Evolutionary conservation across 1,284 basidiomycete genomes (phyloP).

Genomic region (Grifola frondosa): DNA sequence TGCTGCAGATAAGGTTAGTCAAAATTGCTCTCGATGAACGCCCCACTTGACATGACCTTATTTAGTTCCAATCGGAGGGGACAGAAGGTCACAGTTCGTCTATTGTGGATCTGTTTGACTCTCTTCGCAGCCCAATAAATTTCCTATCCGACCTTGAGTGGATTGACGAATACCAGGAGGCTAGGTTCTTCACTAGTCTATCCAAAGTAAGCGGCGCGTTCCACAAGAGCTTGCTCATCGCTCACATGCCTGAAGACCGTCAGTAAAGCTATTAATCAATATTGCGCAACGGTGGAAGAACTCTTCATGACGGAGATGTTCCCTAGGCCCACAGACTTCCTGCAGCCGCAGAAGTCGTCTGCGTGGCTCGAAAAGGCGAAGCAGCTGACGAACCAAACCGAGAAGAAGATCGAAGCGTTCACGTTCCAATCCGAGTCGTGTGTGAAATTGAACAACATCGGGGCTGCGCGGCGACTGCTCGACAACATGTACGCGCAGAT

Average conservation of each 20-base stretch:
- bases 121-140: conserved; percentile 85
- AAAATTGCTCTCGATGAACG: not conserved
- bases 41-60: not conserved
- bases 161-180: conserved; percentile 88
- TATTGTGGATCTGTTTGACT: conserved; percentile 95
- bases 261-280: conserved; percentile 90
- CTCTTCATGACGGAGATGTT: conserved; percentile 95
- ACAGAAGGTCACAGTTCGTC: conserved; percentile 90
- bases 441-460: conserved; percentile 97
- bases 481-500: conserved; percentile 94
- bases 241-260: conserved; percentile 61
- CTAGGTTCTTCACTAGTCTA: conserved; percentile 85
- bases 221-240: not conserved
- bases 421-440: conserved; percentile 93
- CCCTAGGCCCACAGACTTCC: conserved; percentile 72
- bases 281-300: conserved; percentile 85
- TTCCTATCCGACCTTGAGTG: conserved; percentile 90
- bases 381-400: conserved; percentile 72
- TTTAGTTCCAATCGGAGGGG: conserved; percentile 83
- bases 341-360: conserved; percentile 82
- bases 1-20: conserved; percentile 77
- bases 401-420: conserved; percentile 92
- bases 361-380: conserved; percentile 96
- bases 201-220: conserved; percentile 61
- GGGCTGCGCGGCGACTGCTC: conserved; percentile 85